A percentile compares a stretch with the other conserved stretches of the same genome.
Conservation (phyloP, 116 monocot genomes). For the Papilionanthe hybrid region DNA sequence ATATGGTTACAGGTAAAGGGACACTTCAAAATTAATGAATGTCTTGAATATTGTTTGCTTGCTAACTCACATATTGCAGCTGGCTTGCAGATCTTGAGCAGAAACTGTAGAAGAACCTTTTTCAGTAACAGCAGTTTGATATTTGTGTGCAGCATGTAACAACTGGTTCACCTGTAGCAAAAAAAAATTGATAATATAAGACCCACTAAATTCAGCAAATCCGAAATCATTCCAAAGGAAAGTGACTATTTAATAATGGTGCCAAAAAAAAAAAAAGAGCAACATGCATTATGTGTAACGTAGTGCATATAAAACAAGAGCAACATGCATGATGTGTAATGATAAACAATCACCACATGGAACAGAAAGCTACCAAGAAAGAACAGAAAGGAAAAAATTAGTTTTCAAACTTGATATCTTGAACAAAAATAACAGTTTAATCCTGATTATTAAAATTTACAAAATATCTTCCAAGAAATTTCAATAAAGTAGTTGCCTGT, state of each 20-base stretch:
- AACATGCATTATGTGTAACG: background rate
- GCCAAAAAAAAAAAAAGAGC: background rate
- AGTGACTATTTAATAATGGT: background rate
- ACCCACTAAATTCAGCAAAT: background rate
- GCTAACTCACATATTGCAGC: conserved; percentile 73
- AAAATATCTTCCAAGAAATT: background rate
- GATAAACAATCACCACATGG: too few relatives aligned
- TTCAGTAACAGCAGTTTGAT: conserved; percentile 60
- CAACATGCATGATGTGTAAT: background rate
- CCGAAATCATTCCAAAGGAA: background rate
- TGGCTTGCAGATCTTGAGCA: conserved; percentile 63
- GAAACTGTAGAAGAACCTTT: conserved; percentile 59
- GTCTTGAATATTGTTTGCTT: background rate
- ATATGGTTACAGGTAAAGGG: background rate
- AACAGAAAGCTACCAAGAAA: background rate
- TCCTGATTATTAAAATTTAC: background rate
- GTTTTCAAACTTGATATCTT: background rate
- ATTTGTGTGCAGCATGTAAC: conserved; percentile 84
- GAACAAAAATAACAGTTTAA: background rate
- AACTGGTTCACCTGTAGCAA: conserved; percentile 67
- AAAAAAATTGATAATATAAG: conserved; percentile 3
- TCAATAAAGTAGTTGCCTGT: background rate
- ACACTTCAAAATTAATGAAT: background rate
- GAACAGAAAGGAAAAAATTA: background rate
- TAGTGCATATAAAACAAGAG: background rate